Conservation (phyloP, 2,329 filamentous ascomycete species). For the Colletotrichum coccodes region DNA sequence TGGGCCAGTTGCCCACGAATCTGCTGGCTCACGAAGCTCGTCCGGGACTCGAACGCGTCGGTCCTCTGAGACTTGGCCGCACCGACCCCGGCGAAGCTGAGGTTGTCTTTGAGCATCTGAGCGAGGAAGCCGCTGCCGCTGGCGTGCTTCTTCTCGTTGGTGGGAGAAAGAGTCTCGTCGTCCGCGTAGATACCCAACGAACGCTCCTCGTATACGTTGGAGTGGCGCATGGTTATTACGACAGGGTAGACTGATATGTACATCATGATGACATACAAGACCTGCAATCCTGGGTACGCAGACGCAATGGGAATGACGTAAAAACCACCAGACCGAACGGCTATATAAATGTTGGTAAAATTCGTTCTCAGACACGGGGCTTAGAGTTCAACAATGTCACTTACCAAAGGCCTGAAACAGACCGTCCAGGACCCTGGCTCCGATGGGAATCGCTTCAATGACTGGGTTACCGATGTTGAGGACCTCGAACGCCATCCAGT, state of each 20-base stretch:
- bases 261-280: conserved; percentile 73
- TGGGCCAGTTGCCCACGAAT: conserved; percentile 73
- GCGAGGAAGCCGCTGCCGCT: conserved; percentile 42
- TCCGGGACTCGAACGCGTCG: conserved; percentile 46
- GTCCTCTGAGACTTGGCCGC: conserved; percentile 37
- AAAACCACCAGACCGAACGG: conserved; percentile 73
- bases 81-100: conserved; percentile 56
- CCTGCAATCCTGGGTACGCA: conserved; percentile 66
- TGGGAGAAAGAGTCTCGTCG: conserved; percentile 30
- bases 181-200: conserved; percentile 69
- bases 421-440: conserved; percentile 69
- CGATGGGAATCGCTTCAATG: conserved; percentile 60
- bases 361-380: background rate
- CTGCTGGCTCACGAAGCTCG: conserved; percentile 64
- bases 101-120: conserved; percentile 5
- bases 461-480: conserved; percentile 71
- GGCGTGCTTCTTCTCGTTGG: conserved; percentile 36
- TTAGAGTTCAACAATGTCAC: conserved; percentile 24
- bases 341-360: conserved; percentile 39
- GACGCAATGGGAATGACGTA: conserved; percentile 70
- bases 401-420: conserved; percentile 70
- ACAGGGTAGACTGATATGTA: conserved; percentile 73
- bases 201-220: conserved; percentile 78
- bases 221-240: conserved; percentile 72
- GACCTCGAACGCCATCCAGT: conserved; percentile 74